phyloP scores from a whole-genome alignment of 208 protist species.

The Leishmania aethiopica region DNA sequence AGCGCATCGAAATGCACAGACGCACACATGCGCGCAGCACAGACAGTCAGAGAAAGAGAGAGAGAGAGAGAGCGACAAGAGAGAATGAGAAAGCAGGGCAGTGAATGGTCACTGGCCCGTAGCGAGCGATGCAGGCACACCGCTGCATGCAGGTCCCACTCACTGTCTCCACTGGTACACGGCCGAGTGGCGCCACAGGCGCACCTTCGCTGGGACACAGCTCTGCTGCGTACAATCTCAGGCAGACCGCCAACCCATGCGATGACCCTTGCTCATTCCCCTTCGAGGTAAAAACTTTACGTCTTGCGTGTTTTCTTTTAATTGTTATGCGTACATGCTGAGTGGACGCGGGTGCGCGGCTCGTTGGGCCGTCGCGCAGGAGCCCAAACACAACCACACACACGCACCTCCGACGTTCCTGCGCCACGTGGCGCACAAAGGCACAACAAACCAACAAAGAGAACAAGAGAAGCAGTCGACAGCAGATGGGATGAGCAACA shows the following conservation, averaged over 20 bases:
- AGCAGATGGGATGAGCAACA: conserved; percentile 9
- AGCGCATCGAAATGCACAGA: not conserved
- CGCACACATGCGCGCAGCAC: not conserved
- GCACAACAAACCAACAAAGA: not conserved
- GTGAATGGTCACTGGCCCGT: not conserved
- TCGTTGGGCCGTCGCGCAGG: not conserved
- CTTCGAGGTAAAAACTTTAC: not conserved
- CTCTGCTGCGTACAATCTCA: not conserved
- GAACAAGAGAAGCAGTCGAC: conserved; percentile 13
- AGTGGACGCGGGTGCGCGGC: not conserved
- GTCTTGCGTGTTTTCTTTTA: not conserved
- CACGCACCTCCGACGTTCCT: not conserved
- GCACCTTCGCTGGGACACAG: not conserved
- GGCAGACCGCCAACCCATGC: not conserved
- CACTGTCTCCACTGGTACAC: not conserved
- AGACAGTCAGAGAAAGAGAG: not conserved
- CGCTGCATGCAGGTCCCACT: not conserved
- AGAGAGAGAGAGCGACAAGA: not conserved
- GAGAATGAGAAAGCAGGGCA: not conserved
- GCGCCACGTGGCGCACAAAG: not conserved
- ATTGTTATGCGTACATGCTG: not conserved
- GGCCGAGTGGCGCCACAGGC: not conserved
- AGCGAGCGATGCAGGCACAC: not conserved
- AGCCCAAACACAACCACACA: not conserved
- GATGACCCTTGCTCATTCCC: not conserved